Evolutionary conservation across 305 asterid species (phyloP).

Genomic region (Solanum hybrid): DNA sequence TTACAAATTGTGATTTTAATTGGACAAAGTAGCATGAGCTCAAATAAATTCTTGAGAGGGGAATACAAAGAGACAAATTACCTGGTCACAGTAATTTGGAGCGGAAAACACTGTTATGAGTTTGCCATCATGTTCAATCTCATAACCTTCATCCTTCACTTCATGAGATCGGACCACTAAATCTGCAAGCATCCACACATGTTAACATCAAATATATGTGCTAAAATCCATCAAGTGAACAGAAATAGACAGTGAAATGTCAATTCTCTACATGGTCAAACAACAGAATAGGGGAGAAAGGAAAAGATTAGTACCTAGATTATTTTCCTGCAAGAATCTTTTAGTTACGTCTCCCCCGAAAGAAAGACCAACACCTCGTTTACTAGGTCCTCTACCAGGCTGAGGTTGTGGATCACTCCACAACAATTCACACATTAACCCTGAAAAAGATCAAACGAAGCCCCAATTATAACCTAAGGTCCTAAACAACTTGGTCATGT

Average conservation of each 20-base stretch:
- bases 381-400: slow-evolving; percentile 98
- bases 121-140: slow-evolving; percentile 95
- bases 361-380: slow-evolving; percentile 97
- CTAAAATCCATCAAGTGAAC: background rate
- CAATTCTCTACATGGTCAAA: background rate
- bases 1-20: background rate
- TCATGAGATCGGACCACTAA: slow-evolving; percentile 97
- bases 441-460: slow-evolving; percentile 28
- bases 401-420: slow-evolving; percentile 99
- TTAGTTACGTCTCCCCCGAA: slow-evolving; percentile 87
- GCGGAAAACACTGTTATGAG: slow-evolving; percentile 98
- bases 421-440: slow-evolving; percentile 93
- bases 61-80: slow-evolving; percentile 17
- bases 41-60: background rate
- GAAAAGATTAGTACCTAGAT: slow-evolving; percentile 43
- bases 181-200: slow-evolving; percentile 34
- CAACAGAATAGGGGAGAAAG: background rate
- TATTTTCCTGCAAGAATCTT: slow-evolving; percentile 83
- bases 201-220: background rate
- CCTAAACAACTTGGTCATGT: background rate
- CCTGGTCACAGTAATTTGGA: slow-evolving; percentile 99
- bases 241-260: background rate
- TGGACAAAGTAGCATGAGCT: background rate
- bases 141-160: slow-evolving; percentile 97
- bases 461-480: background rate